These are phyloP conservation scores for Colletotrichum sp. DNA, from an alignment of 2,329 filamentous ascomycete species.

Conservation along the genomic window DNA sequence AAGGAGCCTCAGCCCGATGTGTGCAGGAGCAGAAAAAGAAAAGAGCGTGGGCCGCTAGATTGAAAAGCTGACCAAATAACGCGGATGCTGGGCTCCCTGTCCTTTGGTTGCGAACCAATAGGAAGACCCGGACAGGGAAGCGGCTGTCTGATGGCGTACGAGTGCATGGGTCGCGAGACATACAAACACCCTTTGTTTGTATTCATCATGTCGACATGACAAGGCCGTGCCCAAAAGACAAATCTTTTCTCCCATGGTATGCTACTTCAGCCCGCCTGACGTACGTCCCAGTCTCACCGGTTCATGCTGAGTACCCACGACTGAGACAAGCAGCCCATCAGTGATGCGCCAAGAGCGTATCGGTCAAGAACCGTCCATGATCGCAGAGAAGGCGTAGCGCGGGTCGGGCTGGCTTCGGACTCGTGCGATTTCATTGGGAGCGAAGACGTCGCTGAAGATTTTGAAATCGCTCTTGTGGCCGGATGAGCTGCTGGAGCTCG, in stretches of 20 bases:
- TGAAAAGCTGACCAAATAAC: constrained; percentile 1
- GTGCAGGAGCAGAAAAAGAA: constrained; percentile 8
- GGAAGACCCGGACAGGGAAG: background rate
- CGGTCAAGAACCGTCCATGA: constrained; percentile 22
- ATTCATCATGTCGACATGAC: background rate
- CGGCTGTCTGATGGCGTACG: background rate
- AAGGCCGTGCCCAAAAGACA: background rate
- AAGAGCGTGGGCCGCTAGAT: constrained; percentile 5
- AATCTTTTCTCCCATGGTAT: background rate
- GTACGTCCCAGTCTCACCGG: constrained; percentile 7
- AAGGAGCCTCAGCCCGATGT: background rate
- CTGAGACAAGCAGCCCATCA: constrained; percentile 1
- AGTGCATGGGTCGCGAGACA: constrained; percentile 7
- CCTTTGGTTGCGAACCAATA: constrained; percentile 1
- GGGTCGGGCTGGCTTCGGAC: constrained; percentile 58
- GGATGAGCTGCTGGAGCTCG: constrained; percentile 31
- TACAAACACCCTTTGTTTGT: constrained; percentile 1
- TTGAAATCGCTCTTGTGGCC: constrained; percentile 47
- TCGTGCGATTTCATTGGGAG: constrained; percentile 51
- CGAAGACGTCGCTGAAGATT: constrained; percentile 61
- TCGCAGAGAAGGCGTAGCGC: constrained; percentile 45
- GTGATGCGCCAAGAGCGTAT: background rate
- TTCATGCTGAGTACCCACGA: background rate
- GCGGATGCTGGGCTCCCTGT: background rate
- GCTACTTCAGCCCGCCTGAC: constrained; percentile 7